phyloP scores from a whole-genome alignment of 2,329 filamentous ascomycete species.

The Clarireedia paspali region DNA sequence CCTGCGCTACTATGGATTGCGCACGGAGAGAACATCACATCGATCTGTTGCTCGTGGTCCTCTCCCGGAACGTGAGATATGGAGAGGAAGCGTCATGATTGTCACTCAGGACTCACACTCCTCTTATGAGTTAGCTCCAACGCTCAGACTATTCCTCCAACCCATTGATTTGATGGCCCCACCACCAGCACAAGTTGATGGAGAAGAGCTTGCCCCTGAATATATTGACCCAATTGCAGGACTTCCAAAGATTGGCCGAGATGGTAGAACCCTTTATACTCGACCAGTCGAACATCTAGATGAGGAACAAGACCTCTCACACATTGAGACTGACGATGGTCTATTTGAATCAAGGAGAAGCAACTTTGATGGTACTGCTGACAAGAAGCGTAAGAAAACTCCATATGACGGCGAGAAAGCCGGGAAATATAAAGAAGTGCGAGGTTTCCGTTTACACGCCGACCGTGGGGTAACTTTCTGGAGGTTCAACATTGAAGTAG shows the following conservation, averaged over 20 bases:
- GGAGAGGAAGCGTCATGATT: slow-evolving; percentile 93
- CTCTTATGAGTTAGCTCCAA: slow-evolving; percentile 74
- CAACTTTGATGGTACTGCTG: slow-evolving; percentile 42
- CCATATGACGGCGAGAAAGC: slow-evolving; percentile 70
- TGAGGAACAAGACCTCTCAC: slow-evolving; percentile 70
- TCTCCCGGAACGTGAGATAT: slow-evolving; percentile 62
- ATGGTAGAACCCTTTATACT: slow-evolving; percentile 80
- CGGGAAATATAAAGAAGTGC: slow-evolving; percentile 75
- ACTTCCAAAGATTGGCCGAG: slow-evolving; percentile 75
- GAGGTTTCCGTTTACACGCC: slow-evolving; percentile 72
- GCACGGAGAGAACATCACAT: slow-evolving; percentile 45
- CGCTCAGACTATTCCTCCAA: slow-evolving; percentile 77
- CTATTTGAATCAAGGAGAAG: slow-evolving; percentile 66
- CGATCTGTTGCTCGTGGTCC: slow-evolving; percentile 29
- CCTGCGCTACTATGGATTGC: slow-evolving; percentile 80
- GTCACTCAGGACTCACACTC: slow-evolving; percentile 82
- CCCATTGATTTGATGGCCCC: slow-evolving; percentile 75
- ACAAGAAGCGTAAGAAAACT: slow-evolving; percentile 44
- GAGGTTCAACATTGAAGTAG: slow-evolving; percentile 92
- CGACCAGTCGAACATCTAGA: slow-evolving; percentile 81
- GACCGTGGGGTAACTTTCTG: slow-evolving; percentile 91
- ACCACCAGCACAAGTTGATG: slow-evolving; percentile 61
- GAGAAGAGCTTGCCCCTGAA: slow-evolving; percentile 63
- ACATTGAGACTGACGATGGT: slow-evolving; percentile 70
- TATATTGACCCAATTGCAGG: slow-evolving; percentile 87